Evolutionary conservation across 2,329 filamentous ascomycete genomes (phyloP), one percentile per base, ranked within the genome.

Genomic region (Thielaviopsis cerberus): DNA sequence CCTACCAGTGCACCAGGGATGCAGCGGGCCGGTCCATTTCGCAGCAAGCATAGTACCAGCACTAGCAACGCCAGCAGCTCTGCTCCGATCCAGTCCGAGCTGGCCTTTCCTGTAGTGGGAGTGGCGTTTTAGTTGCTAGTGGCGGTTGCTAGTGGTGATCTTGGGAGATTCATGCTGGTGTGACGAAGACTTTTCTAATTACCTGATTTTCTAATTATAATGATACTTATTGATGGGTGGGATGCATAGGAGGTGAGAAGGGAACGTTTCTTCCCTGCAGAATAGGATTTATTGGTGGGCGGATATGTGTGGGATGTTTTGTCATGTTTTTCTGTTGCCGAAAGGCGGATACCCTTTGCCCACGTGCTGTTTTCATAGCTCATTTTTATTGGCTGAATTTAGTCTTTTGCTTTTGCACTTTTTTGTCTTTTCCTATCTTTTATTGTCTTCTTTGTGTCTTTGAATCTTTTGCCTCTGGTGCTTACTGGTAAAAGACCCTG

Each of bases 1-100:
- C 72, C 74, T 7, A 71, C 72, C 56, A 76, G 73, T 64, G 73
- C 69, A 8, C 67, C 73, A 15, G 70, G 68, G 27, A 64, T 68
- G 34, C 68, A 67, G 60, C 66, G 67, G 61, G 70, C 71, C 11
- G 73, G 69, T 59, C 66, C 69, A 53, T 69, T 22, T 11, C 4
- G 13, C 41, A 48, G 41, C 17, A 48, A 48, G 41, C 41, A 20
- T n/a, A 48, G 41, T n/a, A 10, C 13, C 7, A 17, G 34, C 15
- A 17, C 41, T 20, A 48, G 41, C 41, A 48, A 48, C 10, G 41
- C 41, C 8, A 48, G 41, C n/a, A 22, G 41, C 8, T 48, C 41
- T 17, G 41, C n/a, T 48, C 41, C 41, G 3, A 22, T 48, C 41
- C 6, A n/a, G 4, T 5, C 41, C 4, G 41, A 48, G 8, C 13